A percentile compares a stretch with the other conserved stretches of the same genome.
These are phyloP conservation scores for Chaetomium cochliodes DNA, from an alignment of 495 filamentous ascomycete species.

Conservation along the genomic window DNA sequence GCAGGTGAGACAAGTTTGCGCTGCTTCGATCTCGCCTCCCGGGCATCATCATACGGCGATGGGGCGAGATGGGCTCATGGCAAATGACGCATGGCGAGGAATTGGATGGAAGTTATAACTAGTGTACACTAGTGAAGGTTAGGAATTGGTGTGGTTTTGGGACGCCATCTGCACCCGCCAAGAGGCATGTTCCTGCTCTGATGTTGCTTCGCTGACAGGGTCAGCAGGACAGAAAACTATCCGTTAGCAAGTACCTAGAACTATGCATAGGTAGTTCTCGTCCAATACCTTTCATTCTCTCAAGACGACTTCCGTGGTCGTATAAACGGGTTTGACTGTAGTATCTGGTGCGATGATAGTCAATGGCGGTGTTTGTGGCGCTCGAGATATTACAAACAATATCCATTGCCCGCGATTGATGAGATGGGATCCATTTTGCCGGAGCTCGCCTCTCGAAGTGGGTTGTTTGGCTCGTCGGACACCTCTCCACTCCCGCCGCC, in stretches of 20 bases:
- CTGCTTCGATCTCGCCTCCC: not conserved
- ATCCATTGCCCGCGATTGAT: not conserved
- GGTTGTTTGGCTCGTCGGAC: too few relatives aligned
- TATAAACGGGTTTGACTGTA: not conserved
- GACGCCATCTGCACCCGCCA: too few relatives aligned
- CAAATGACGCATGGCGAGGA: slow-evolving; percentile 1
- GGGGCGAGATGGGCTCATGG: slow-evolving; percentile 2
- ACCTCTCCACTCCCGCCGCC: not conserved
- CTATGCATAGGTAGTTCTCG: too few relatives aligned
- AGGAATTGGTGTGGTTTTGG: too few relatives aligned
- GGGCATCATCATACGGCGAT: slow-evolving; percentile 6
- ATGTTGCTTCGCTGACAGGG: too few relatives aligned
- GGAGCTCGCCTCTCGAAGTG: not conserved
- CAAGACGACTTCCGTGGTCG: too few relatives aligned
- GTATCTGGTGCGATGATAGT: not conserved
- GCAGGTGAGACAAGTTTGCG: not conserved
- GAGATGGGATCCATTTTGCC: slow-evolving; percentile 15
- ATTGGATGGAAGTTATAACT: slow-evolving; percentile 1
- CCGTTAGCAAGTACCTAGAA: too few relatives aligned
- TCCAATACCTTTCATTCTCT: too few relatives aligned
- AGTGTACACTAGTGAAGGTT: too few relatives aligned
- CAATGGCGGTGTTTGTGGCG: not conserved
- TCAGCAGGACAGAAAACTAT: too few relatives aligned
- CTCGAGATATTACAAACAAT: not conserved
- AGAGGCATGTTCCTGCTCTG: too few relatives aligned